A percentile compares a stretch with the other conserved stretches of the same genome.
These are phyloP conservation scores for Russula olivacea DNA, from an alignment of 768 basidiomycete genomes.

Conservation along the genomic window DNA sequence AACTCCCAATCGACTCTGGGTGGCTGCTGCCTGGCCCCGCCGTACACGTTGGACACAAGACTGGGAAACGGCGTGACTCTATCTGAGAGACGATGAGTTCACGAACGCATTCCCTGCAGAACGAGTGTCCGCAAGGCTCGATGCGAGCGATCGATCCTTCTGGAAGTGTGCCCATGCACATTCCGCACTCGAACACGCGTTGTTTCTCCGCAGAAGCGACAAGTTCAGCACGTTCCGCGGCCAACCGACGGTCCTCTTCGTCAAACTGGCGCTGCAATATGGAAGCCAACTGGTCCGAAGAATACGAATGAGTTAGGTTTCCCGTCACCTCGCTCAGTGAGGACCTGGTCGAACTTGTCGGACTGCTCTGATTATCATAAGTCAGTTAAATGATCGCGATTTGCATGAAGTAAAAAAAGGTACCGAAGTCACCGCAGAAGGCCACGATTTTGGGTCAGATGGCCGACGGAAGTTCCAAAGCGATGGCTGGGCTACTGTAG, in stretches of 20 bases:
- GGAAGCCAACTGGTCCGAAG: not conserved
- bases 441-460: not conserved
- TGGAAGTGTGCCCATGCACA: slow-evolving; percentile 49
- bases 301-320: not conserved
- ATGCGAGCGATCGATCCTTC: slow-evolving; percentile 40
- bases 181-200: slow-evolving; percentile 42
- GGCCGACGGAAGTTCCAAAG: not conserved
- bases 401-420: not conserved
- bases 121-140: slow-evolving; percentile 43
- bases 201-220: not conserved
- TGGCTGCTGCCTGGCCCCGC: slow-evolving; percentile 21
- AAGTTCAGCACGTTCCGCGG: slow-evolving; percentile 14
- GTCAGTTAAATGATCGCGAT: not conserved
- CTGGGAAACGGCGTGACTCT: slow-evolving; percentile 50
- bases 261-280: slow-evolving; percentile 11
- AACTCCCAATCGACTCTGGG: slow-evolving; percentile 32
- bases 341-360: not conserved
- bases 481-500: not conserved
- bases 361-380: not conserved
- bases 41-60: slow-evolving; percentile 54
- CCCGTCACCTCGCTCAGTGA: not conserved
- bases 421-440: not conserved
- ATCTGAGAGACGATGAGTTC: slow-evolving; percentile 43
- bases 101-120: slow-evolving; percentile 50
- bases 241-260: slow-evolving; percentile 7